Evolutionary conservation across 2,329 filamentous ascomycete species (phyloP), one percentile per base, ranked within the genome.

Genomic region (Penicillium capsulatum): DNA sequence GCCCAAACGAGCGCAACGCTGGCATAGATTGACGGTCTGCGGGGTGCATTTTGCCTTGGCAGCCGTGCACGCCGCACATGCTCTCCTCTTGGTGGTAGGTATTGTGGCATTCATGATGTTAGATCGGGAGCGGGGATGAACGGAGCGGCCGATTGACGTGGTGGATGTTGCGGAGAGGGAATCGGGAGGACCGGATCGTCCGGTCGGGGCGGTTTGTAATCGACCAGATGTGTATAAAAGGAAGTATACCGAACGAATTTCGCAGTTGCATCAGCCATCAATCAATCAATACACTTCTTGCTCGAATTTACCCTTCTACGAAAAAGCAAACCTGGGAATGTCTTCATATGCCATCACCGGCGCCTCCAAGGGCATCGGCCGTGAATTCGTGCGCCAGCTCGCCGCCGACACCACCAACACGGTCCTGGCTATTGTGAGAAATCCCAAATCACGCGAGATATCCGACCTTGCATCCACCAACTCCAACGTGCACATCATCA

Each of bases 351-450:
- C 60, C 17, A 51, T 66, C 44, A 66, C 63, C 14, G 63, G 64
- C 19, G 46, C 61, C 29, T 52, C 51, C 34, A 54, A 57, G 31
- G 64, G 64, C 38, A 37, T 67, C 24, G 64, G 64, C 29, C 56
- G 54, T 7, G 61, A 58, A 26, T 48, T 64, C 17, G 48, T 54
- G 13, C 47, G 46, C 17, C 55, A 63, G 42, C 59, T 67, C 24
- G 41, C 53, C 34, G 51, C 37, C 51, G 46, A 57, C 36, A 28
- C 50, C 6, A 47, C 55, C 33, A 64, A 65, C 51, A 67, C 58
- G 7, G 57, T 71, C 31, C 53, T 71, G 28, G 66, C 63, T 15
- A 48, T 70, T 16, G 67, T 69, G 22, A 64, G 69, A 38, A 55
- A 60, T 42, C 48, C 51, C 16, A 45, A 57, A 19, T 54, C 59